Conservation (phyloP, 805 yeast genomes). For the Sungouiozyma ichnusensis region DNA sequence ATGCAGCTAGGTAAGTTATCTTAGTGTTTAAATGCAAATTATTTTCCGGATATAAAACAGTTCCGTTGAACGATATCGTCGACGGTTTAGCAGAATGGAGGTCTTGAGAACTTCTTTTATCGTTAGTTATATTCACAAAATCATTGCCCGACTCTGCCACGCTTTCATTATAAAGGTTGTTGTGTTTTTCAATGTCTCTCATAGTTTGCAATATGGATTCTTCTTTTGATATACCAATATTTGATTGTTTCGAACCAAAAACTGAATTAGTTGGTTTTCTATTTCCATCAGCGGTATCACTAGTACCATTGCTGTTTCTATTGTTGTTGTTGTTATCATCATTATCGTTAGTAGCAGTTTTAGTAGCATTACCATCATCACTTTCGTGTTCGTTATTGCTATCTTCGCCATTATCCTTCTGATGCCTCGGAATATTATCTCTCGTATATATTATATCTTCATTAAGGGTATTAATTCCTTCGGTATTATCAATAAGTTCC, state of each 20-base stretch:
- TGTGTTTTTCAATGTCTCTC: too few relatives aligned
- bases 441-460: constrained; percentile 26
- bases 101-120: not conserved
- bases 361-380: too few relatives aligned
- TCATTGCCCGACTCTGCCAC: not conserved
- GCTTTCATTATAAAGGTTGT: too few relatives aligned
- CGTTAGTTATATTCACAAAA: constrained; percentile 4
- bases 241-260: too few relatives aligned
- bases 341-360: too few relatives aligned
- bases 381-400: not conserved
- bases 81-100: not conserved
- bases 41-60: not conserved
- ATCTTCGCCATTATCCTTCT: not conserved
- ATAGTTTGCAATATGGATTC: too few relatives aligned
- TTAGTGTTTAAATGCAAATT: not conserved
- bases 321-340: too few relatives aligned
- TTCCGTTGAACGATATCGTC: not conserved
- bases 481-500: constrained; percentile 51
- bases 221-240: too few relatives aligned
- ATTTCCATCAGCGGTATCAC: too few relatives aligned
- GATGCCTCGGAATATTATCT: constrained; percentile 10
- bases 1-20: constrained; percentile 1
- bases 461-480: constrained; percentile 22
- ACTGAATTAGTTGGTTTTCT: too few relatives aligned
- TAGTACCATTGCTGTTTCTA: too few relatives aligned